Conservation (phyloP, 768 basidiomycete genomes). For the Pholiota microspora region DNA sequence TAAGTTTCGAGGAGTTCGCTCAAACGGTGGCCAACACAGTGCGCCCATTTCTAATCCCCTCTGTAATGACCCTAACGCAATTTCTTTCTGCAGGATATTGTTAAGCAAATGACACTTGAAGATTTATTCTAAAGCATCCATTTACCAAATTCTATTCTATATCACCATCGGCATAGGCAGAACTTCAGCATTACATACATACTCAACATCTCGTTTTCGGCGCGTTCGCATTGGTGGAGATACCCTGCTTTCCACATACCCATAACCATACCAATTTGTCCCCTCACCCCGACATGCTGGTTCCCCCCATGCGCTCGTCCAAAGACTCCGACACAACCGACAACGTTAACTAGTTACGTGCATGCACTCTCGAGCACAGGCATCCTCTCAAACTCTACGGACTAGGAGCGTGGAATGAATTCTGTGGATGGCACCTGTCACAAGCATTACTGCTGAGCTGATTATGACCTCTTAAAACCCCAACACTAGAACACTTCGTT, state of each 20-base stretch:
- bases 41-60: slow-evolving; percentile 24
- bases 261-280: neutral
- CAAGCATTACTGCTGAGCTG: neutral
- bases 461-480: neutral
- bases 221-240: neutral
- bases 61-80: neutral
- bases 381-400: too few species aligned
- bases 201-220: neutral
- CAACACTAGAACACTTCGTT: neutral
- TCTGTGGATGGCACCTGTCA: neutral
- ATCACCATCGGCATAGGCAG: neutral
- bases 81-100: slow-evolving; percentile 70
- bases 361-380: too few species aligned
- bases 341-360: neutral
- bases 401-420: neutral
- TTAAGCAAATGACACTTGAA: slow-evolving; percentile 98
- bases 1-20: slow-evolving; percentile 96
- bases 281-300: neutral
- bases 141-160: neutral
- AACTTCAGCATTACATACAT: neutral
- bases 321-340: neutral
- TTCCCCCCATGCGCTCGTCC: neutral
- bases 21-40: slow-evolving; percentile 97
- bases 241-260: neutral
- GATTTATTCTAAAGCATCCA: slow-evolving; percentile 69